phyloP scores from a whole-genome alignment of 2,329 filamentous ascomycete species.

The Plectosphaerella sp. region DNA sequence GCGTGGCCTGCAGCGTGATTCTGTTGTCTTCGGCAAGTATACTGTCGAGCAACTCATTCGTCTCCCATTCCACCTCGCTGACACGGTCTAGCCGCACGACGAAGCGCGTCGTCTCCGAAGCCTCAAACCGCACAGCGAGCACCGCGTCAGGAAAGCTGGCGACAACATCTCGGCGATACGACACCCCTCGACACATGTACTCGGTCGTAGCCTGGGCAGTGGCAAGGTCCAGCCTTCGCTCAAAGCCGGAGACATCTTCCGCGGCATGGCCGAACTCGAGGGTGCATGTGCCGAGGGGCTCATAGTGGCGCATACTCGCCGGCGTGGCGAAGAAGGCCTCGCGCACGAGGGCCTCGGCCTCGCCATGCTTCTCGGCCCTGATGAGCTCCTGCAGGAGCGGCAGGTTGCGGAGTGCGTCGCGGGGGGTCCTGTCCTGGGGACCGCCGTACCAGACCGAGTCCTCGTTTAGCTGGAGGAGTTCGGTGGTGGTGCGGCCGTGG shows the following conservation, averaged over 20 bases:
- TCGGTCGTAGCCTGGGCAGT: slow-evolving; percentile 6
- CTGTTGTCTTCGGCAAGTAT: slow-evolving; percentile 18
- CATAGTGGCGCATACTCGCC: slow-evolving; percentile 41
- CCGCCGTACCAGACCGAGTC: slow-evolving; percentile 40
- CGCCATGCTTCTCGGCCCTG: slow-evolving; percentile 21
- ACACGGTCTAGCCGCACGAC: slow-evolving; percentile 27
- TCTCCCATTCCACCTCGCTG: slow-evolving; percentile 36
- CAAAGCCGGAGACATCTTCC: slow-evolving; percentile 9
- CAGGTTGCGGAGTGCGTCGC: slow-evolving; percentile 25
- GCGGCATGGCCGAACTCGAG: slow-evolving; percentile 34
- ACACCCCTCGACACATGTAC: slow-evolving; percentile 9
- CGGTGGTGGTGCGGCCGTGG: slow-evolving; percentile 26
- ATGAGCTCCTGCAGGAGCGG: slow-evolving; percentile 29
- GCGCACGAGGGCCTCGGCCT: slow-evolving; percentile 12
- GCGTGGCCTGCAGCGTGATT: slow-evolving; percentile 30
- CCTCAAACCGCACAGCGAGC: slow-evolving; percentile 10
- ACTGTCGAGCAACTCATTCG: slow-evolving; percentile 37
- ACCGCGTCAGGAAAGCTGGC: slow-evolving; percentile 14
- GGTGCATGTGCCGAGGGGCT: slow-evolving; percentile 31
- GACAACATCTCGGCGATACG: slow-evolving; percentile 13
- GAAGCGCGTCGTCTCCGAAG: slow-evolving; percentile 12
- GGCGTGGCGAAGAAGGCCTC: slow-evolving; percentile 39
- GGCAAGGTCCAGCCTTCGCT: slow-evolving; percentile 10
- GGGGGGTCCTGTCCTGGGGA: slow-evolving; percentile 31
- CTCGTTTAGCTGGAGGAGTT: slow-evolving; percentile 39